Conservation (phyloP, 352 stramenopile species). For the Globisporangium megalacanthum region DNA sequence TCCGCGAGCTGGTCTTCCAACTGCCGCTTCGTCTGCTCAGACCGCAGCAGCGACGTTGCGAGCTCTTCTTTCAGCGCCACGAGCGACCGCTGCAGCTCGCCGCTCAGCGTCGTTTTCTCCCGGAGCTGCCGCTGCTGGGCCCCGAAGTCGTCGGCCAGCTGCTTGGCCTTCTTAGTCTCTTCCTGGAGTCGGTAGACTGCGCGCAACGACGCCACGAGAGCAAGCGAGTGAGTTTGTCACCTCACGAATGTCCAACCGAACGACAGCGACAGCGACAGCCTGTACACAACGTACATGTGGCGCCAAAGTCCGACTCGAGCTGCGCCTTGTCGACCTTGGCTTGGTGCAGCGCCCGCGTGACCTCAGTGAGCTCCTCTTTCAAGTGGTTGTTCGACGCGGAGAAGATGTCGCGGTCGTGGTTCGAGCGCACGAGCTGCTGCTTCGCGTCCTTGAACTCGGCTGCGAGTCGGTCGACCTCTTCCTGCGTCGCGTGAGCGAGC, state of each 20-base stretch:
- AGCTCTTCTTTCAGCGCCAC: slow-evolving; percentile 62
- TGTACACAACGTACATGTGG: slow-evolving; percentile 34
- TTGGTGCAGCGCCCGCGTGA: slow-evolving; percentile 58
- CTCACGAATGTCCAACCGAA: too few relatives aligned
- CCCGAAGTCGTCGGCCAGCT: slow-evolving; percentile 38
- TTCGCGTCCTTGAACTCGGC: slow-evolving; percentile 61
- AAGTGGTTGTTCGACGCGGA: slow-evolving; percentile 71
- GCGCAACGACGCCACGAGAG: not conserved
- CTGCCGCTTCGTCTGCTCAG: slow-evolving; percentile 68
- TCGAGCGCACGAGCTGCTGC: slow-evolving; percentile 57
- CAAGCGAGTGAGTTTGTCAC: not conserved
- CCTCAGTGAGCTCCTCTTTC: slow-evolving; percentile 64
- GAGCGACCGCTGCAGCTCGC: slow-evolving; percentile 54
- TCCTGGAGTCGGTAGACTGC: slow-evolving; percentile 56
- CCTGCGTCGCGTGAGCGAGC: slow-evolving; percentile 51
- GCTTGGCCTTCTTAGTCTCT: slow-evolving; percentile 54
- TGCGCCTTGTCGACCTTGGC: slow-evolving; percentile 66
- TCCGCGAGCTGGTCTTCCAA: slow-evolving; percentile 75
- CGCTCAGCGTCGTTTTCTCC: slow-evolving; percentile 39
- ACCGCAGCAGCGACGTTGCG: slow-evolving; percentile 41
- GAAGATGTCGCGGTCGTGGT: slow-evolving; percentile 72
- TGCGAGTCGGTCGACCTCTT: slow-evolving; percentile 54
- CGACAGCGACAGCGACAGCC: not conserved
- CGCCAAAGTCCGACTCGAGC: slow-evolving; percentile 66
- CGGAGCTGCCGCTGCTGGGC: slow-evolving; percentile 32